A percentile compares a stretch with the other conserved stretches of the same genome.
Evolutionary conservation across 441 rosid species (phyloP).

Genomic region (Hura crepitans): DNA sequence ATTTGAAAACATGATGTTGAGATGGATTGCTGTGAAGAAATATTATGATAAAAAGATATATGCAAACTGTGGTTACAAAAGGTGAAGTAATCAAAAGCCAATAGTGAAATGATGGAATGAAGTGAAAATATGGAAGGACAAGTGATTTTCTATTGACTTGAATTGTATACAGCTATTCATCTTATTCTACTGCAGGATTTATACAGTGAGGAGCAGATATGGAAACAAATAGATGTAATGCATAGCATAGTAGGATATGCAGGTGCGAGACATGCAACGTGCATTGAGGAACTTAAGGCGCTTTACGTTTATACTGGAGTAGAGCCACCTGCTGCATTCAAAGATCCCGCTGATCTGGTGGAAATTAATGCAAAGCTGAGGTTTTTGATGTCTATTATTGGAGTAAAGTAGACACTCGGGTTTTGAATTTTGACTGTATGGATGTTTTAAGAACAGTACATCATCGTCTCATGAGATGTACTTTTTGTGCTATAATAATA

Average conservation of each 20-base stretch:
- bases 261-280: slow-evolving; percentile 30
- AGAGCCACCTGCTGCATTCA: slow-evolving; percentile 47
- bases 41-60: too few species aligned
- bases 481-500: background rate
- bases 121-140: background rate
- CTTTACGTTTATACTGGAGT: slow-evolving; percentile 69
- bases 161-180: background rate
- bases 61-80: too few species aligned
- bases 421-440: background rate
- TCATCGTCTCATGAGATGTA: too few species aligned
- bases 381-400: slow-evolving; percentile 71
- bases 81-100: background rate
- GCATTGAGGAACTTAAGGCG: slow-evolving; percentile 55
- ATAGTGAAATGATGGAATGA: background rate
- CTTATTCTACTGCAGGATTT: slow-evolving; percentile 27
- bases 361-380: slow-evolving; percentile 48
- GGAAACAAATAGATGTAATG: slow-evolving; percentile 61
- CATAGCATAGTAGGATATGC: slow-evolving; percentile 24
- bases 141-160: background rate
- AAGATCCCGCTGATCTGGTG: slow-evolving; percentile 36
- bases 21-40: background rate
- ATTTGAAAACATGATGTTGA: background rate
- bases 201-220: slow-evolving; percentile 43
- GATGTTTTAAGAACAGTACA: background rate
- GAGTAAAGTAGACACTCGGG: slow-evolving; percentile 48